These are phyloP conservation scores for Castanea crenata DNA, from an alignment of 306 rosid genomes.

Conservation along the genomic window DNA sequence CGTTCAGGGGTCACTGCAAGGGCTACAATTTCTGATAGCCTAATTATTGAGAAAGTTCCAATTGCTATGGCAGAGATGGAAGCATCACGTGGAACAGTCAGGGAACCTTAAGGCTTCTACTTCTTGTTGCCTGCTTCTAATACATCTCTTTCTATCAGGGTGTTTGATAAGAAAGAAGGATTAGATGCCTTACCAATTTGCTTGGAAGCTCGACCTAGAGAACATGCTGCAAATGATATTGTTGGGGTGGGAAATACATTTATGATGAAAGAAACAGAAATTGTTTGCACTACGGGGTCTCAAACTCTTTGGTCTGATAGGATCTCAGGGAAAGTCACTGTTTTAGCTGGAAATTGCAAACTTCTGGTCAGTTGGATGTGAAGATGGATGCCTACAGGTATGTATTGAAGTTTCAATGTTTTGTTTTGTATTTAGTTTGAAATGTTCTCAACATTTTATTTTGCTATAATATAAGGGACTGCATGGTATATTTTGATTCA, in stretches of 20 bases:
- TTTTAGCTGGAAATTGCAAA: constrained; percentile 89
- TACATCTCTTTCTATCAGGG: constrained; percentile 68
- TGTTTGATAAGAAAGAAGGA: constrained; percentile 80
- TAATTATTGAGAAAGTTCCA: constrained; percentile 84
- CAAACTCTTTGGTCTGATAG: constrained; percentile 89
- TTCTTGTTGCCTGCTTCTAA: constrained; percentile 50
- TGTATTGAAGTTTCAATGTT: not conserved
- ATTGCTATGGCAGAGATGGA: constrained; percentile 49
- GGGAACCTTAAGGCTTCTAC: constrained; percentile 52
- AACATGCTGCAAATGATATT: constrained; percentile 76
- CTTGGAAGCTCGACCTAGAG: constrained; percentile 84
- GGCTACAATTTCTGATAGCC: constrained; percentile 79
- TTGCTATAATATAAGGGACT: not conserved
- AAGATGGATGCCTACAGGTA: constrained; percentile 97
- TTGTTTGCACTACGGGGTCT: constrained; percentile 65
- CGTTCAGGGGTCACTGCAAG: constrained; percentile 81
- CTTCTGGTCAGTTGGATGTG: constrained; percentile 98
- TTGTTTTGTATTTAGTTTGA: constrained; percentile 1
- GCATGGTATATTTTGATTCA: not conserved
- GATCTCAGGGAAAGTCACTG: constrained; percentile 88
- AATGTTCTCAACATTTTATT: not conserved
- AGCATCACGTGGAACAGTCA: constrained; percentile 60
- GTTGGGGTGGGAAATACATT: constrained; percentile 70
- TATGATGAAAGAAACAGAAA: constrained; percentile 81
- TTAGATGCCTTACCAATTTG: constrained; percentile 63